Evolutionary conservation across 495 filamentous ascomycete species (phyloP).

Genomic region (Alectoria sarmentosa): DNA sequence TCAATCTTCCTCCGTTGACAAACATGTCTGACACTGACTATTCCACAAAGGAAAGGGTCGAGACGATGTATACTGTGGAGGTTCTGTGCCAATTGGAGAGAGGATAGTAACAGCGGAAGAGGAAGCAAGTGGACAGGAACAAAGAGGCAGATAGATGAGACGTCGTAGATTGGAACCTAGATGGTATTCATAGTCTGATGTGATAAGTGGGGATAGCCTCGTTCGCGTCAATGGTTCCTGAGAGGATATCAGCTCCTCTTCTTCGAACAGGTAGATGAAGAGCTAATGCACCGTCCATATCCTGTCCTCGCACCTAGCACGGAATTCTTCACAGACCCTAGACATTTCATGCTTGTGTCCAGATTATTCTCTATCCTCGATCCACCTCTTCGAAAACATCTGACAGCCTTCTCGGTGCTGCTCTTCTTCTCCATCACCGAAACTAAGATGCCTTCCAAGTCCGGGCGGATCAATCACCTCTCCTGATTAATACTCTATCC

Average conservation of each 20-base stretch:
- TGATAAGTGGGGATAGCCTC: neutral
- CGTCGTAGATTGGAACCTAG: neutral
- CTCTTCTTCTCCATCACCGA: neutral
- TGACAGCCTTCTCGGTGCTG: neutral
- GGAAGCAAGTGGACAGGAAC: neutral
- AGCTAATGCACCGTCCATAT: neutral
- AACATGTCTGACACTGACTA: conserved; percentile 43
- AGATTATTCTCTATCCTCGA: neutral
- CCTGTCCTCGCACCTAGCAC: neutral
- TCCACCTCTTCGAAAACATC: neutral
- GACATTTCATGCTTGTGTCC: neutral
- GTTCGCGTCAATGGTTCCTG: neutral
- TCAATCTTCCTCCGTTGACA: conserved; percentile 46
- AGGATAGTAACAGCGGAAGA: neutral
- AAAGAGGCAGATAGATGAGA: neutral
- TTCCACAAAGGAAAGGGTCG: conserved; percentile 25
- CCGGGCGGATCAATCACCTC: neutral
- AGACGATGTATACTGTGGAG: conserved; percentile 49
- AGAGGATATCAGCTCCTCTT: neutral
- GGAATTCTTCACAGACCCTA: neutral
- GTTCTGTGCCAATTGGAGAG: conserved; percentile 18
- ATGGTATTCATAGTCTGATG: neutral
- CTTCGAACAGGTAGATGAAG: neutral
- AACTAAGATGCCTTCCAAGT: neutral
- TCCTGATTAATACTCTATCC: neutral